phyloP scores from a whole-genome alignment of 1,139 yeast species.

The Yarrowia galli region DNA sequence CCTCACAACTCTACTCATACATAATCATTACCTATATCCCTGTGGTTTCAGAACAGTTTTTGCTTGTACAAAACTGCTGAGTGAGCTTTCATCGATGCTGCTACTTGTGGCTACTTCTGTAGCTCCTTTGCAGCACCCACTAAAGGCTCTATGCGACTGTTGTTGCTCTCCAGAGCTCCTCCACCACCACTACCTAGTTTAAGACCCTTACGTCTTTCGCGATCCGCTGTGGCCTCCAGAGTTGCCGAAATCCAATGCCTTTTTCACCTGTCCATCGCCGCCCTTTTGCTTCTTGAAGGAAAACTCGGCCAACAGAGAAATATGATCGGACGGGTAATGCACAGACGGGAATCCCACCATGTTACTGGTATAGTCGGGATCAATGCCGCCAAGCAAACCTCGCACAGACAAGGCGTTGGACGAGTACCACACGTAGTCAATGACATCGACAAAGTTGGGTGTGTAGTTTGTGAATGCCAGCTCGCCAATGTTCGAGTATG shows the following conservation, averaged over 20 bases:
- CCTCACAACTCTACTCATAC: constrained; percentile 13
- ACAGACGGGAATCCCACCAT: constrained; percentile 94
- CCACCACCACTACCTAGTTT: constrained; percentile 17
- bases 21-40: constrained; percentile 35
- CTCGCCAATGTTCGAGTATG: constrained; percentile 85
- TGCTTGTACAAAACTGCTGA: constrained; percentile 25
- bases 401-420: constrained; percentile 78
- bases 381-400: constrained; percentile 86
- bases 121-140: background rate
- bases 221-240: constrained; percentile 37
- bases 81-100: constrained; percentile 6
- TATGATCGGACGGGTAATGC: constrained; percentile 93
- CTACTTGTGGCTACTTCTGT: background rate
- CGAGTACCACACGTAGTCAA: constrained; percentile 96
- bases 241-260: constrained; percentile 34
- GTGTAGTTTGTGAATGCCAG: constrained; percentile 93
- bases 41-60: constrained; percentile 28
- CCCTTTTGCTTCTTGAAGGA: constrained; percentile 65
- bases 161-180: constrained; percentile 30
- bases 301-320: constrained; percentile 80
- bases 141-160: constrained; percentile 27
- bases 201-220: constrained; percentile 33
- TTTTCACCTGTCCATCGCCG: constrained; percentile 24
- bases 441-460: constrained; percentile 89
- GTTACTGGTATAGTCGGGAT: constrained; percentile 73